Conservation (phyloP, 192 early-diverging fungal species). For the Lobosporangium transversale region DNA sequence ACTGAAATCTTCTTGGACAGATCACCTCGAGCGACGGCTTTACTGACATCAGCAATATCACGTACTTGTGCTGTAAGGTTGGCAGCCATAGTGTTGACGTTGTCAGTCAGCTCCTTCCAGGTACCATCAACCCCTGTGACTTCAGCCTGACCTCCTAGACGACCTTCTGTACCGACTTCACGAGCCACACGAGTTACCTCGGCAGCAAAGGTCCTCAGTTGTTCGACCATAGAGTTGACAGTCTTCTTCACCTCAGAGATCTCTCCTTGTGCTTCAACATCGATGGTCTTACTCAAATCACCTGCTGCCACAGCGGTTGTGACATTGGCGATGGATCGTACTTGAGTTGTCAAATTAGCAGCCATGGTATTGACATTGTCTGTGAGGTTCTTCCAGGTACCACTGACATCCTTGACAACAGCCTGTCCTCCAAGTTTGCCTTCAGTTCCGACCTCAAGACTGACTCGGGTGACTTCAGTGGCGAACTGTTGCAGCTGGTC, state of each 20-base stretch:
- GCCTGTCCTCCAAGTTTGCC: too few relatives aligned
- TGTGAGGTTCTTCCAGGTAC: too few relatives aligned
- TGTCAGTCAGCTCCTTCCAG: slow-evolving; percentile 71
- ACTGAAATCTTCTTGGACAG: slow-evolving; percentile 65
- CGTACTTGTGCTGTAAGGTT: slow-evolving; percentile 70
- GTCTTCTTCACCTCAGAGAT: slow-evolving; percentile 34
- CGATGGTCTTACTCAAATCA: too few relatives aligned
- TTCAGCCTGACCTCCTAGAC: slow-evolving; percentile 70
- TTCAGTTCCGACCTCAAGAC: too few relatives aligned
- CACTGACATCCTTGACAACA: too few relatives aligned
- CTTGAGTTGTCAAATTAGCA: too few relatives aligned
- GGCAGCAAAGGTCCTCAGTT: slow-evolving; percentile 63
- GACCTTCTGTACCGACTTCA: slow-evolving; percentile 75
- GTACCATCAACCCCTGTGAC: slow-evolving; percentile 68
- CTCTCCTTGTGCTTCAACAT: slow-evolving; percentile 17
- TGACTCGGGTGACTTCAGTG: too few relatives aligned
- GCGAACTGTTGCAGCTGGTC: too few relatives aligned
- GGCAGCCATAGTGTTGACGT: slow-evolving; percentile 74
- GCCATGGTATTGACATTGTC: too few relatives aligned
- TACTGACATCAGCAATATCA: slow-evolving; percentile 68
- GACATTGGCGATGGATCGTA: too few relatives aligned
- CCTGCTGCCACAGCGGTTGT: slow-evolving; percentile 11
- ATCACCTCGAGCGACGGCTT: slow-evolving; percentile 67
- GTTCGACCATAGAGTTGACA: slow-evolving; percentile 56
- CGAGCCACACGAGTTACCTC: slow-evolving; percentile 75